Base-by-base conservation (phyloP, 1,284 basidiomycete species). In the Butyriboletus appendiculatus region DNA sequence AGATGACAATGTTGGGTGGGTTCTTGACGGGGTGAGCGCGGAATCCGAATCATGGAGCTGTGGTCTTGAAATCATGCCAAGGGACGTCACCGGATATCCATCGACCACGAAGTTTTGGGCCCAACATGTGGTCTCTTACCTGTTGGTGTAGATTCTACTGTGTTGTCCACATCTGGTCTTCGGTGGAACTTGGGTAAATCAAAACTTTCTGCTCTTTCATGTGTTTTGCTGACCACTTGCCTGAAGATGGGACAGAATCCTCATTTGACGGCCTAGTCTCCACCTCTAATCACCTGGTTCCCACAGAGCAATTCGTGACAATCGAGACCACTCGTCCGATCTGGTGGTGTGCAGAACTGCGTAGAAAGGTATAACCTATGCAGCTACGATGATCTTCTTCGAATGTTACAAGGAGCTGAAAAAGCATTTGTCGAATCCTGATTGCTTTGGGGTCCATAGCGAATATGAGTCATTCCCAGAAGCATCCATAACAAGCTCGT, bases 91-190 rank as follows among this genome's bases (percentile, higher is more conserved):
- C 65, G 73, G 10, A 89, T 98, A 52, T 68, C 77, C 9, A 80
- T 97, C 48, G 86, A 95, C 62, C 88, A 92, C 59, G 61, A 71
- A 0, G 65, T 85, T 4, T 77, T 97, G 52, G 96, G 96, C 0
- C 84, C 86, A 52, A 98, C 95, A 0, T 99, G 96, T 66, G 96
- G 96, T 0, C 80, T 99, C 15, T 79, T 99, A 11, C 97, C 96
- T 0, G 81, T 99, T 1, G 96, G 95, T 1, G 75, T 95, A 18
- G 82, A 84, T 30, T 81, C 79, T 5, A 90, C 94, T 0, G 73
- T 84, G 15, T 76, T 99, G 20, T 82, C 86, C 1, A 98, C 96
- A 0, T 81, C 76, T 8, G 97, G 97, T 0, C 77, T 98, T 40
- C 80, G 86, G 61, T 99, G 96, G 96, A 90, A 99, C 70, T 70